Base-by-base conservation (phyloP, 2,329 filamentous ascomycete species). In the Curvularia verruculosa region DNA sequence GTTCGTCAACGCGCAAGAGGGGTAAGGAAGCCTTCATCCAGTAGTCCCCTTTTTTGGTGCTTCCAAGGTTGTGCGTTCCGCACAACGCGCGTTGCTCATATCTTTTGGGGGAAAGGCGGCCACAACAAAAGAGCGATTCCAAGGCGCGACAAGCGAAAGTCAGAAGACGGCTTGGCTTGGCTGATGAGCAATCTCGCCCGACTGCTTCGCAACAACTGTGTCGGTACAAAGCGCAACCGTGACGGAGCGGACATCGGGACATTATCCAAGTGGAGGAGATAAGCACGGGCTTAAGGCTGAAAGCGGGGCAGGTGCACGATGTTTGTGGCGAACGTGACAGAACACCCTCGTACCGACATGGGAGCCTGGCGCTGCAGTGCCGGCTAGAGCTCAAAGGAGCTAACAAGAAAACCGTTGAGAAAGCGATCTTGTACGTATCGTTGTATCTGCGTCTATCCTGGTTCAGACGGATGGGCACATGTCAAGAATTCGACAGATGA, bases 321-420 rank as follows among this genome's bases (percentile, higher is more conserved):
- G 15, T 9, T 26, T 18, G 44, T 26, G 43, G 54, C 43, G 36
- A 48, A 29, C 36, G 23, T 44, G 34, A 43, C 54, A 47, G 49
- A 44, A 47, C 37, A 28, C 36, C 37, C 23, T 21, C 24, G 39
- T 13, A 28, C 37, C 19, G 24, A 24, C 31, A 37, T 49, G 39
- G 37, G 19, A 53, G 29, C 36, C 37, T 37, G 31, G 15, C 18
- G 12, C 13, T 23, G 15, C 31, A 39, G 23, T 48, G 49, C 28
- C 15, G 19, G 13, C 36, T 24, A 43, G 43, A 39, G 15, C 19
- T 24, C 39, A 45, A 47, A 34, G 39, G 15, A 26, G 23, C 18
- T 44, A n/a, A 37, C 12, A 23, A 15, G 26, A 29, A 21, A 52
- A 13, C 36, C 43, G 29, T 28, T 19, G 31, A 15, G n/a, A 39